These are phyloP conservation scores for Xylaria venustula DNA, from an alignment of 495 filamentous ascomycete species.

Conservation along the genomic window DNA sequence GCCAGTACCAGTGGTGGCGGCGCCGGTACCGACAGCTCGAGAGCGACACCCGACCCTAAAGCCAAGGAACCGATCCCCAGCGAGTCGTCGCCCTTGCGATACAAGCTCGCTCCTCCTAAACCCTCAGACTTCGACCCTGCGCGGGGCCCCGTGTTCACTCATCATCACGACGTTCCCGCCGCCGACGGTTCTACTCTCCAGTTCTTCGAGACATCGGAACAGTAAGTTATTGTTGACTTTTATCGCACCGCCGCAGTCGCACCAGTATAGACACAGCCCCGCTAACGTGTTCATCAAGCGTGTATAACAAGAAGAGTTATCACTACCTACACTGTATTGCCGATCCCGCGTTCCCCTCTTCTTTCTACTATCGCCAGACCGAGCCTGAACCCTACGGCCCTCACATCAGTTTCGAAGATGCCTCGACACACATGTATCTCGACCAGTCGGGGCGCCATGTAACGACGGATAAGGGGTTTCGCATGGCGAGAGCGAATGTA, in stretches of 20 bases:
- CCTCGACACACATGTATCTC: conserved; percentile 72
- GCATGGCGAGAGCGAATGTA: conserved; percentile 85
- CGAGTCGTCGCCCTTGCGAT: conserved; percentile 53
- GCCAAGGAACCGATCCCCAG: conserved; percentile 44
- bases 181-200: conserved; percentile 49
- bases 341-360: conserved; percentile 79
- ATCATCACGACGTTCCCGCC: conserved; percentile 44
- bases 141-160: conserved; percentile 52
- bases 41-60: conserved; percentile 57
- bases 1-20: conserved; percentile 8
- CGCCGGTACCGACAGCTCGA: conserved; percentile 33
- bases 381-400: conserved; percentile 78
- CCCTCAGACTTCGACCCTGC: conserved; percentile 58
- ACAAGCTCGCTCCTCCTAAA: conserved; percentile 58
- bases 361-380: conserved; percentile 84
- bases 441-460: conserved; percentile 58
- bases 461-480: conserved; percentile 77
- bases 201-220: conserved; percentile 63
- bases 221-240: conserved; percentile 47
- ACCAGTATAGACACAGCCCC: conserved; percentile 23
- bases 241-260: background rate
- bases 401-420: conserved; percentile 89
- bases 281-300: conserved; percentile 51
- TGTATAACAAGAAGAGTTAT: conserved; percentile 87
- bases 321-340: conserved; percentile 90